Evolutionary conservation across 2,329 filamentous ascomycete genomes (phyloP).

Genomic region (Aspergillus sp.): DNA sequence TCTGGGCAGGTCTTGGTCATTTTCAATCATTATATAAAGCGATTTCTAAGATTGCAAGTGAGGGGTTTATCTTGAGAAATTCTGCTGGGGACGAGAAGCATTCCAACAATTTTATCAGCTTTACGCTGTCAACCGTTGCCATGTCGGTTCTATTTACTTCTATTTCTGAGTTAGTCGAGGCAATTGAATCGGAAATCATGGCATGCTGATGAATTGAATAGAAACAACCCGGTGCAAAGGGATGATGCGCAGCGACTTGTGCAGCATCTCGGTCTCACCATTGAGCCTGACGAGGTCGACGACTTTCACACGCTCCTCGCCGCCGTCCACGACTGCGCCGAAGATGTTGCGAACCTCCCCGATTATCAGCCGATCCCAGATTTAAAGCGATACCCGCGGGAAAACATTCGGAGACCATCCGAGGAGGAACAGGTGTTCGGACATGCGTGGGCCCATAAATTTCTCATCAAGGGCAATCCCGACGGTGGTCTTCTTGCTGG

Average conservation of each 20-base stretch:
- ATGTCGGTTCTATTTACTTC: slow-evolving; percentile 27
- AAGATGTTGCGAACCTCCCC: slow-evolving; percentile 39
- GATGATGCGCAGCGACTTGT: slow-evolving; percentile 37
- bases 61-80: too few species aligned
- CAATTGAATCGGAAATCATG: neutral
- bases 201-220: slow-evolving; percentile 2
- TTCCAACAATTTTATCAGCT: too few species aligned
- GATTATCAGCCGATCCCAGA: slow-evolving; percentile 46
- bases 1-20: too few species aligned
- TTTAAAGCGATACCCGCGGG: slow-evolving; percentile 40
- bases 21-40: too few species aligned
- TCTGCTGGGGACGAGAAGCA: too few species aligned
- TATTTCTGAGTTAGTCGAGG: slow-evolving; percentile 18
- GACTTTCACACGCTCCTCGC: slow-evolving; percentile 48
- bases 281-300: slow-evolving; percentile 32
- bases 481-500: slow-evolving; percentile 28
- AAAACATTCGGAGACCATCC: slow-evolving; percentile 38
- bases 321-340: slow-evolving; percentile 49
- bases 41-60: too few species aligned
- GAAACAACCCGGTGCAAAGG: slow-evolving; percentile 36
- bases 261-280: slow-evolving; percentile 30
- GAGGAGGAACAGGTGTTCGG: slow-evolving; percentile 42
- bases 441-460: slow-evolving; percentile 49
- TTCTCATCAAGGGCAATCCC: slow-evolving; percentile 37
- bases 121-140: neutral